Evolutionary conservation across 352 stramenopile genomes (phyloP), one percentile per base, ranked within the genome.

Genomic region (Labyrinthula sp.): DNA sequence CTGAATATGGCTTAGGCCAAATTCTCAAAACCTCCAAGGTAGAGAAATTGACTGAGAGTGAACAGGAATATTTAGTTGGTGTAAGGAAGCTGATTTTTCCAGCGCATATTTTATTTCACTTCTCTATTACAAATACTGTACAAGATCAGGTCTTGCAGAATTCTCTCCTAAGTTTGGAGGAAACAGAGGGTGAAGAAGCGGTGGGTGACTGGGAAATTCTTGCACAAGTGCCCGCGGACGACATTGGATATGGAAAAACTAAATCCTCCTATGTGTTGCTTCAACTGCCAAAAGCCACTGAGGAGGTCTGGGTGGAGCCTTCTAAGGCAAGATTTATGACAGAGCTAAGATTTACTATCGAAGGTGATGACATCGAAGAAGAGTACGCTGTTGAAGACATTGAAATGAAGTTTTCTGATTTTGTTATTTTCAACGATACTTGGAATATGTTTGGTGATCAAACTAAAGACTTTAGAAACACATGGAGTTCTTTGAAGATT

Each of bases 381-480:
- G 88, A 98, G 54, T 99, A 96, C 60, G 77, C 85, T 2, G 72
- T 98, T 55, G 89, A 99, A 59, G 77, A 92, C 56, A 69, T 98
- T 34, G 79, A 93, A 39, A 76, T 98, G 29, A 59, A 67, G 18
- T 76, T 82, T 3, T 78, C 75, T 27, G 89, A 98, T 58, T 90
- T 95, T 58, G 93, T 99, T 71, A 82, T 79, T 0, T n/a, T n/a
- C n/a, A n/a, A n/a, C n/a, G n/a, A n/a, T n/a, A n/a, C n/a, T n/a
- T n/a, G n/a, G n/a, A n/a, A n/a, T n/a, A n/a, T n/a, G n/a, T n/a
- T n/a, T n/a, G 95, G 94, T 67, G 77, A 94, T 8, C 65, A 69
- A 3, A 69, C 95, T 34, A 75, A 73, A 26, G 86, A 97, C 57
- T 99, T 97, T 59, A 71, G 83, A 28, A 76, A 75, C 25, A 70